Conservation (phyloP, 2,329 filamentous ascomycete genomes). For the Xylaria sp. region DNA sequence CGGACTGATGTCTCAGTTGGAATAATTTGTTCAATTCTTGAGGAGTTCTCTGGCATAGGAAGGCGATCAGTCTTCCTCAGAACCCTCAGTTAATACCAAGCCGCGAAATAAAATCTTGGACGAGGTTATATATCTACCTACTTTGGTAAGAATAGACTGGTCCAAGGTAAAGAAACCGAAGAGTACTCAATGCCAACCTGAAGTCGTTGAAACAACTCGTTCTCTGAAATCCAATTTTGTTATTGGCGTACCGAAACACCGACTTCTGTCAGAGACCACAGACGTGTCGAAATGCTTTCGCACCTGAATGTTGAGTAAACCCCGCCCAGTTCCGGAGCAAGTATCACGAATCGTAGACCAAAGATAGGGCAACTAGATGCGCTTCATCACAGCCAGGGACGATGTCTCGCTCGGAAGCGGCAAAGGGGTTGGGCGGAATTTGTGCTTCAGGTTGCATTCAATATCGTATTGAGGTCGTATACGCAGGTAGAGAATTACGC, state of each 20-base stretch:
- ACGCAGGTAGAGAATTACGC: slow-evolving; percentile 5
- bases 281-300: background rate
- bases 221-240: background rate
- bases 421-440: background rate
- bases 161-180: background rate
- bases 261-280: background rate
- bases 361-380: too few species aligned
- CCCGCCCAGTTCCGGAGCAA: background rate
- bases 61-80: too few species aligned
- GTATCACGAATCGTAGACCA: background rate
- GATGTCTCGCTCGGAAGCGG: background rate
- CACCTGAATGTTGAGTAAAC: background rate
- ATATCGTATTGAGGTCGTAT: slow-evolving; percentile 20
- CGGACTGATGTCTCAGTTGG: background rate
- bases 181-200: background rate
- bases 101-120: background rate
- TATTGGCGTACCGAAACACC: background rate
- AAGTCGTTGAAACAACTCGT: background rate
- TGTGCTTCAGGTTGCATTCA: background rate
- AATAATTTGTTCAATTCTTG: background rate
- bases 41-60: too few species aligned
- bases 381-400: background rate
- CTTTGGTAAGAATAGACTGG: background rate
- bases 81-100: background rate
- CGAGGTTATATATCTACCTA: background rate